Conservation (phyloP, 1,284 basidiomycete genomes). For the Rugosomyces carneus region DNA sequence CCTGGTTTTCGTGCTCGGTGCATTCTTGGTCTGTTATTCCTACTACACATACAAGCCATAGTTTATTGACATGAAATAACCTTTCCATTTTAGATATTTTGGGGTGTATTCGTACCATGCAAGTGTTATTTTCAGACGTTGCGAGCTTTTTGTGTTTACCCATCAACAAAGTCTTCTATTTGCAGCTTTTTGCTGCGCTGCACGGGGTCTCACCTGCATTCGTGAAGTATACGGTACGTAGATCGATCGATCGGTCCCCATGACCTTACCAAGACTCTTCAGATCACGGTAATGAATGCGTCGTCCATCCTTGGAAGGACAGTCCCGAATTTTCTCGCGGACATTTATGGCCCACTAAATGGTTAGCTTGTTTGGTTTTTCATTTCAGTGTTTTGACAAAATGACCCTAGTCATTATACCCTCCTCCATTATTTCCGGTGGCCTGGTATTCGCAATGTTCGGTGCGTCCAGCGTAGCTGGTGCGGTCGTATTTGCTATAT, state of each 20-base stretch:
- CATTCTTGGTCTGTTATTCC: constrained; percentile 20
- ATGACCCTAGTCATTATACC: constrained; percentile 31
- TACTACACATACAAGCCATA: background rate
- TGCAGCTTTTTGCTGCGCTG: constrained; percentile 35
- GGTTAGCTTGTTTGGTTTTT: constrained; percentile 17
- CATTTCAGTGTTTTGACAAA: background rate
- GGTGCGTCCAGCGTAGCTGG: constrained; percentile 32
- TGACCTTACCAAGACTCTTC: background rate
- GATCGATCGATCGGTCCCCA: background rate
- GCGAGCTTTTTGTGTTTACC: background rate
- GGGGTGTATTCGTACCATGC: constrained; percentile 36
- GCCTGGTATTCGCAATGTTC: constrained; percentile 38
- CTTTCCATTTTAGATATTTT: constrained; percentile 24
- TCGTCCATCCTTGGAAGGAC: constrained; percentile 35
- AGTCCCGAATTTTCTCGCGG: constrained; percentile 32
- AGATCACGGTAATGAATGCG: constrained; percentile 37
- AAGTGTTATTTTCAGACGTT: constrained; percentile 7
- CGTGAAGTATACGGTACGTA: constrained; percentile 35
- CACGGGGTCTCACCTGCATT: constrained; percentile 30
- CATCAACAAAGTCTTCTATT: constrained; percentile 31
- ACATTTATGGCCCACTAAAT: constrained; percentile 31
- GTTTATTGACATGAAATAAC: background rate
- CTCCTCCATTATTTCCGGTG: constrained; percentile 29
- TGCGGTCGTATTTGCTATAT: constrained; percentile 33
- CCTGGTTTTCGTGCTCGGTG: constrained; percentile 24